These are phyloP conservation scores for Colletotrichum plurivorum DNA, from an alignment of 2,329 filamentous ascomycete species.

Conservation along the genomic window DNA sequence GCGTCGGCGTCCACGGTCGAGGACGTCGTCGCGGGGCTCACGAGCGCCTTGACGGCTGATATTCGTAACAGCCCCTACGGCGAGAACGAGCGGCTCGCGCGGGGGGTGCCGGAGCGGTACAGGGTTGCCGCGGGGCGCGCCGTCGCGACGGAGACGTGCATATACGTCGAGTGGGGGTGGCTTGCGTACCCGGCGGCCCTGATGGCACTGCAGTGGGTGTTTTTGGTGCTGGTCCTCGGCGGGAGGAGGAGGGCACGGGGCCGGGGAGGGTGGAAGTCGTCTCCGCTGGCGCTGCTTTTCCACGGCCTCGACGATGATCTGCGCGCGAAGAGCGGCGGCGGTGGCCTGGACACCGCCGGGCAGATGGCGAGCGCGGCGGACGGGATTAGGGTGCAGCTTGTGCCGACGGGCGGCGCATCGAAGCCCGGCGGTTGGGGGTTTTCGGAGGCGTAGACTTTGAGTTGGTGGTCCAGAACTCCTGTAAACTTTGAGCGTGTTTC, in stretches of 20 bases:
- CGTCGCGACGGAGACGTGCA: constrained; percentile 3
- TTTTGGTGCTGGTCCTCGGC: constrained; percentile 1
- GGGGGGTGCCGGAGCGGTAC: not conserved
- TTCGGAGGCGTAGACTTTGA: not conserved
- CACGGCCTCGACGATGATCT: not conserved
- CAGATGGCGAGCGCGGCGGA: not conserved
- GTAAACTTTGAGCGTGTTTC: too few relatives aligned
- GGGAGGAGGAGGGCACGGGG: not conserved
- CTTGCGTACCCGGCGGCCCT: constrained; percentile 9
- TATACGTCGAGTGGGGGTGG: constrained; percentile 9
- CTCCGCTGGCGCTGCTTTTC: not conserved
- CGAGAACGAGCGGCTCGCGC: not conserved
- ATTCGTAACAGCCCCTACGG: constrained; percentile 5
- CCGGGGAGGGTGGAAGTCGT: not conserved
- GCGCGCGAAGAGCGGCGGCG: not conserved
- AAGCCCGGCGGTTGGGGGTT: not conserved
- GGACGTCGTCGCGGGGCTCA: not conserved
- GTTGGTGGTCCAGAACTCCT: too few relatives aligned
- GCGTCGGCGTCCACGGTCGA: constrained; percentile 1
- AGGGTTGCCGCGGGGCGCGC: not conserved
- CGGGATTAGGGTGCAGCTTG: not conserved
- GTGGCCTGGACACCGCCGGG: not conserved
- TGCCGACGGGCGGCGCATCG: not conserved
- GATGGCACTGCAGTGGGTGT: constrained; percentile 12
- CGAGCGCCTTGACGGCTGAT: constrained; percentile 1